Base-by-base conservation (phyloP, 148 eudicot genomes). In the Rhododendron ovatum region DNA sequence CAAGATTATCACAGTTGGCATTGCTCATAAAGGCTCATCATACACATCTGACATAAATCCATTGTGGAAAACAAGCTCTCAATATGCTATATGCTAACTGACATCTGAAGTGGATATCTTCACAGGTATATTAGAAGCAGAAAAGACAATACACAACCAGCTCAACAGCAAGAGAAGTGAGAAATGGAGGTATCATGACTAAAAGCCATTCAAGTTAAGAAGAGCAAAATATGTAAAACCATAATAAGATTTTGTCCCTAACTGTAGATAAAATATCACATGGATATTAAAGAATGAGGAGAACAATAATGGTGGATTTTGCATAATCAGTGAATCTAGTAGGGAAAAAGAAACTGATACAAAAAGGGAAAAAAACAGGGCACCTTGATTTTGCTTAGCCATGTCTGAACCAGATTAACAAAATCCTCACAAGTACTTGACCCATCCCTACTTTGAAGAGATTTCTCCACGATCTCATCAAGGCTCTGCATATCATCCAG, bases 311-410 rank as follows among this genome's bases (percentile, higher is more conserved):
- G 28, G 30, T 35, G 71, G 71, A 80, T 15, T 33, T 33, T 35
- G 5, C 71, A 81, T 5, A 81, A 81, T 81, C 24, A 7, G 48
- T 37, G 84, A 57, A 61, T 63, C 30, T 1, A 39, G 35, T 45
- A 37, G 33, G 84, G 74, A 61, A 57, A 18, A 57, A 18, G 47
- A 81, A 76, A 39, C 17, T 77, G 53, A 50, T 47, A 33, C 5
- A 55, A 77, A 73, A 77, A 59, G 35, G 28, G 84, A 67, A 53
- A 63, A 59, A 67, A 63, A 37, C 73, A 89, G 55, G 85, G 63
- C 82, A 96, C 99, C 99, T 97, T 95, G 86, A 95, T 88, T 90
- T 95, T 97, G 91, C 88, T 88, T 87, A 94, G 89, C 98, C 99
- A 97, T 67, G 91, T 91, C 92, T 94, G 98, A 10, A 90, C 98